phyloP scores from a whole-genome alignment of 1,284 basidiomycete species.

The Marasmius fiardii region DNA sequence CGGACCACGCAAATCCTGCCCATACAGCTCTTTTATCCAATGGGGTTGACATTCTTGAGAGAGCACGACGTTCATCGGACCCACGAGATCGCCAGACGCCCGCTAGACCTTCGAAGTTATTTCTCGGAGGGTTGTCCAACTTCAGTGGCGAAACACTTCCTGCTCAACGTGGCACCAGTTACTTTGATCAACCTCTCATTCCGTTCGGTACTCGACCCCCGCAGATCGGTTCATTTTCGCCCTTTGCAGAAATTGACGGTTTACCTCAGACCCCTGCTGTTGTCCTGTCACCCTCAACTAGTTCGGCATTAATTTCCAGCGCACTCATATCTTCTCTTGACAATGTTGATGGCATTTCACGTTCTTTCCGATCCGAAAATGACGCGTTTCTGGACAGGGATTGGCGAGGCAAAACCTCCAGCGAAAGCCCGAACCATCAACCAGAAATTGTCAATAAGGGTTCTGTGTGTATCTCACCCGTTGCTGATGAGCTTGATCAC shows the following conservation, averaged over 20 bases:
- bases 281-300: conserved; percentile 32
- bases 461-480: conserved; percentile 28
- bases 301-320: conserved; percentile 53
- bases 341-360: conserved; percentile 33
- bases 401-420: conserved; percentile 37
- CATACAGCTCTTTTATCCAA: neutral
- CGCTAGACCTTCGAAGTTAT: conserved; percentile 32
- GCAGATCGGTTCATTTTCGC: conserved; percentile 36
- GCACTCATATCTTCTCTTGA: conserved; percentile 59
- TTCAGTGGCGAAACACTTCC: conserved; percentile 20
- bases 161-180: conserved; percentile 31
- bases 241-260: conserved; percentile 41
- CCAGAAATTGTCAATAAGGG: conserved; percentile 24
- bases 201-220: conserved; percentile 1
- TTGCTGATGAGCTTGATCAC: conserved; percentile 24
- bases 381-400: conserved; percentile 50
- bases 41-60: neutral
- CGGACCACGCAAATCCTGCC: conserved; percentile 1
- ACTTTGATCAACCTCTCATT: conserved; percentile 18
- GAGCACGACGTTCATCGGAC: conserved; percentile 15
- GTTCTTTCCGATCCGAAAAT: conserved; percentile 55
- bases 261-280: conserved; percentile 19
- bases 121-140: conserved; percentile 36
- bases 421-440: conserved; percentile 16
- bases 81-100: conserved; percentile 21